Conservation (phyloP, 208 protist species). For the Blechomonas ayalai region DNA sequence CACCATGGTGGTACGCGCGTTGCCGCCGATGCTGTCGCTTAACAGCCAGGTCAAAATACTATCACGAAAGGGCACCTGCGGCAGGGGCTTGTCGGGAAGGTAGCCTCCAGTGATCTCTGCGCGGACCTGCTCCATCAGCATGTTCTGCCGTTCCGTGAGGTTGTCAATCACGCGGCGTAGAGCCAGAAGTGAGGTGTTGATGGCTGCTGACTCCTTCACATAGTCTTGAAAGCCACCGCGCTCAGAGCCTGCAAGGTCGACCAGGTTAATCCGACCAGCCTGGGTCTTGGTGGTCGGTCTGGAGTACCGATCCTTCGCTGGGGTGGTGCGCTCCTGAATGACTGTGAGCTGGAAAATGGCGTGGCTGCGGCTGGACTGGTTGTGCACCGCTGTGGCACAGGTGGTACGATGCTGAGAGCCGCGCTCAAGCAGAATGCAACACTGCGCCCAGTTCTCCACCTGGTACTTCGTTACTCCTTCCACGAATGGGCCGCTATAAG, state of each 20-base stretch:
- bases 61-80: constrained; percentile 89
- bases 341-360: constrained; percentile 88
- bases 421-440: constrained; percentile 80
- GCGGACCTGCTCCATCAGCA: constrained; percentile 81
- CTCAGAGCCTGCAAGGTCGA: constrained; percentile 88
- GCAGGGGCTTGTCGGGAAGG: constrained; percentile 56
- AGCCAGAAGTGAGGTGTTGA: constrained; percentile 86
- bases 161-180: constrained; percentile 86
- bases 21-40: constrained; percentile 88
- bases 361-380: constrained; percentile 86
- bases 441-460: constrained; percentile 83
- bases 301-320: constrained; percentile 62
- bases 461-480: constrained; percentile 88
- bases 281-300: constrained; percentile 50
- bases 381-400: constrained; percentile 86
- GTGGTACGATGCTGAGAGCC: constrained; percentile 90
- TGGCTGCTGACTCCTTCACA: constrained; percentile 86
- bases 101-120: constrained; percentile 61
- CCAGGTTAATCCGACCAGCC: constrained; percentile 82
- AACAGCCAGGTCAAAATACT: constrained; percentile 87
- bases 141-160: constrained; percentile 82
- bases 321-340: constrained; percentile 59
- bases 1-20: constrained; percentile 88
- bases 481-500: constrained; percentile 79
- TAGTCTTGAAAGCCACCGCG: constrained; percentile 86